These are phyloP conservation scores for Solanum peruvianum DNA, from an alignment of 257 asterid species.

Conservation along the genomic window DNA sequence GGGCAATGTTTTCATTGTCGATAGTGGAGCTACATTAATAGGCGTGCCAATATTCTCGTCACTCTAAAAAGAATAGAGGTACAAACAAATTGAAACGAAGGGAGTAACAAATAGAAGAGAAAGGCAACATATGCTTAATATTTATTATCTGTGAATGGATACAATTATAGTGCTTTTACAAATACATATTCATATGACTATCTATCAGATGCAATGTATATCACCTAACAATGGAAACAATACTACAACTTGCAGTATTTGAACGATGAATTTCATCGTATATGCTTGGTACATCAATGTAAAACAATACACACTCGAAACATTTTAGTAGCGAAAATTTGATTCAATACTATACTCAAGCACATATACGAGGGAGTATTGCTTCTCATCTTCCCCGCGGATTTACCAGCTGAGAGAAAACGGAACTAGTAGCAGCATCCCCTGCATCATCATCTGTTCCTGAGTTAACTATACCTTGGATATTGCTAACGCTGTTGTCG, in stretches of 20 bases:
- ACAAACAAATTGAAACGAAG: neutral
- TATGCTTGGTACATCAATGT: neutral
- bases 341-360: neutral
- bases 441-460: conserved; percentile 33
- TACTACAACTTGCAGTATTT: neutral
- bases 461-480: conserved; percentile 18
- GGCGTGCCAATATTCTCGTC: neutral
- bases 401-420: conserved; percentile 38
- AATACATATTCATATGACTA: neutral
- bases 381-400: conserved; percentile 32
- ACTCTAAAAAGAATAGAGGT: neutral
- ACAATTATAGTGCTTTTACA: neutral
- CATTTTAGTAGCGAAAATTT: neutral
- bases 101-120: neutral
- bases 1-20: neutral
- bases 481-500: conserved; percentile 26
- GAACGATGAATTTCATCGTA: neutral
- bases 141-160: neutral
- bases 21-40: neutral
- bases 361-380: neutral
- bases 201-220: neutral
- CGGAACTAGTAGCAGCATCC: conserved; percentile 33
- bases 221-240: neutral
- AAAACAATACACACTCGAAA: conserved; percentile 2
- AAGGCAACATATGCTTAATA: neutral